Conservation (phyloP, 2,329 filamentous ascomycete genomes). For the Stemphylium vesicarium region DNA sequence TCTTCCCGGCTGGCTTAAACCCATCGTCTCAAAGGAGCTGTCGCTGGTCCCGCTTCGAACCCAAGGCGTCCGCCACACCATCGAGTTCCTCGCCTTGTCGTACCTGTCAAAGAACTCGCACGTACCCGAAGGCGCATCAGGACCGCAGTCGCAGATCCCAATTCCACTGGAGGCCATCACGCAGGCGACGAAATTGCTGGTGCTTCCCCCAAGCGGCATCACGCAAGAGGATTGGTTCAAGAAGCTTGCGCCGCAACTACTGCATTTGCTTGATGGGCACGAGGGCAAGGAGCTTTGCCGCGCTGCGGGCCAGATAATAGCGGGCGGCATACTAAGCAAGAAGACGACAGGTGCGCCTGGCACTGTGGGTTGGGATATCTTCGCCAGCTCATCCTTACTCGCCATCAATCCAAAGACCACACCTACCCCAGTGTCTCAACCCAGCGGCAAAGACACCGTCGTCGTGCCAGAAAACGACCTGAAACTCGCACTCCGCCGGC, state of each 20-base stretch:
- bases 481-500: constrained; percentile 59
- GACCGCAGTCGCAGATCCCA: constrained; percentile 54
- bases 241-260: constrained; percentile 66
- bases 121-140: constrained; percentile 40
- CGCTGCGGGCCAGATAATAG: constrained; percentile 67
- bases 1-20: constrained; percentile 66
- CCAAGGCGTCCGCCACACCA: constrained; percentile 69
- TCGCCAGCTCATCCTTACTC: constrained; percentile 65
- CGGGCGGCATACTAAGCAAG: constrained; percentile 70
- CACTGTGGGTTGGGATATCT: constrained; percentile 65
- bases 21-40: constrained; percentile 63
- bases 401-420: constrained; percentile 55
- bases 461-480: constrained; percentile 60
- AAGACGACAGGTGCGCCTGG: constrained; percentile 69
- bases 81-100: constrained; percentile 75
- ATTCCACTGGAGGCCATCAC: constrained; percentile 73
- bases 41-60: constrained; percentile 66
- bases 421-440: neutral
- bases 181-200: constrained; percentile 67
- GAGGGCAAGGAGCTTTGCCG: constrained; percentile 64
- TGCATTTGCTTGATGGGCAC: constrained; percentile 66
- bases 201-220: constrained; percentile 63
- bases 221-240: constrained; percentile 65
- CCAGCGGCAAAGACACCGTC: constrained; percentile 51
- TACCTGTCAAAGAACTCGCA: constrained; percentile 61